Percentiles rank a stretch among this genome's conserved stretches.
Evolutionary conservation across 2,329 filamentous ascomycete genomes (phyloP).

Genomic region (Monilinia fructigena): DNA sequence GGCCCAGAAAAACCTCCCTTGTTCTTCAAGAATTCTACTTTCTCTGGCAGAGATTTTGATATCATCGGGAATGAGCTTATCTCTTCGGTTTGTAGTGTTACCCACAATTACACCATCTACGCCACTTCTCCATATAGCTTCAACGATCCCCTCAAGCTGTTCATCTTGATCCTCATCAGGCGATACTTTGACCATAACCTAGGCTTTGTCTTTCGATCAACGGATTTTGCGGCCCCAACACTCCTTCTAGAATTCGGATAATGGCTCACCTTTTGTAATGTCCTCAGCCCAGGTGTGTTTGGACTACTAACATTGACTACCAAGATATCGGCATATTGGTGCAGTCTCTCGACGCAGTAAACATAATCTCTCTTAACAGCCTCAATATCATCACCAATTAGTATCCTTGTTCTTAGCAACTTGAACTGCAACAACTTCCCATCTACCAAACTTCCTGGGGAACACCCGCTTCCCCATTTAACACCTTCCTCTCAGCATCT

Average conservation of each 20-base stretch:
- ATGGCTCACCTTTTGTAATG: constrained; percentile 81
- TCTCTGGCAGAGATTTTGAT: constrained; percentile 66
- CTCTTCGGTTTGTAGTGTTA: constrained; percentile 87
- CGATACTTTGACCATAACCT: constrained; percentile 97
- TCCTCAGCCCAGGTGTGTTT: constrained; percentile 88
- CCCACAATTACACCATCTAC: constrained; percentile 96
- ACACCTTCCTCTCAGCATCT: constrained; percentile 65
- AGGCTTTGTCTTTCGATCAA: constrained; percentile 69
- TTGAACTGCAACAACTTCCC: constrained; percentile 87
- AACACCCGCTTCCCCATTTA: constrained; percentile 74
- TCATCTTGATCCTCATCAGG: constrained; percentile 86
- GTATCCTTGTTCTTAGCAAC: constrained; percentile 97
- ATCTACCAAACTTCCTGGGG: constrained; percentile 76
- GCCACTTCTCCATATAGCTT: constrained; percentile 77
- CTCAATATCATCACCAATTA: constrained; percentile 74
- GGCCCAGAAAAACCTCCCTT: constrained; percentile 91
- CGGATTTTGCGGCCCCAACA: constrained; percentile 71
- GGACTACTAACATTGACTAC: constrained; percentile 97
- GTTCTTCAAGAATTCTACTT: constrained; percentile 66
- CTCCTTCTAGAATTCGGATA: constrained; percentile 79
- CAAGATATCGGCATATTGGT: constrained; percentile 85
- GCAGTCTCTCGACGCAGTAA: constrained; percentile 84
- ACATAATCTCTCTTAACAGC: constrained; percentile 82
- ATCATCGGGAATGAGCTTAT: constrained; percentile 66
- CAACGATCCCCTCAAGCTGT: constrained; percentile 84